Percentiles rank a stretch among this genome's conserved stretches.
phyloP scores from a whole-genome alignment of 176 grass and related monocot genomes.

The Zea luxurians region DNA sequence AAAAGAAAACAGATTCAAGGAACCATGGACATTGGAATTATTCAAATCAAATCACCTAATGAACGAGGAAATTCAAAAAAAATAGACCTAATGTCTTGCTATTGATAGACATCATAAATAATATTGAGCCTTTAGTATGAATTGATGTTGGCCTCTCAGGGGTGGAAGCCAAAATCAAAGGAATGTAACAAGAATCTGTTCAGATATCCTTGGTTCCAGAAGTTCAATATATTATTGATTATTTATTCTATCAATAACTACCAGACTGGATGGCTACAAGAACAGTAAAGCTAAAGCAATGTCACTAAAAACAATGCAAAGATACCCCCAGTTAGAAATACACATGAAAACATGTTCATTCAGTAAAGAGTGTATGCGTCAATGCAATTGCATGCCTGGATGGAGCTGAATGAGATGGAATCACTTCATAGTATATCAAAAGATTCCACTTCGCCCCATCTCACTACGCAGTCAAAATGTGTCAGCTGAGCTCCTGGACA shows the following conservation, averaged over 20 bases:
- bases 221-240: slow-evolving; percentile 3
- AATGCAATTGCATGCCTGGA: not conserved
- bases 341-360: not conserved
- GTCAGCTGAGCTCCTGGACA: not conserved
- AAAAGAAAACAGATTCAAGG: slow-evolving; percentile 6
- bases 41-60: slow-evolving; percentile 24
- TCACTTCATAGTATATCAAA: slow-evolving; percentile 12
- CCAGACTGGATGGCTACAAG: not conserved
- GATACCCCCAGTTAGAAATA: slow-evolving; percentile 14
- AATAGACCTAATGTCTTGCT: not conserved
- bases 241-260: slow-evolving; percentile 1
- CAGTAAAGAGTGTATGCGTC: not conserved
- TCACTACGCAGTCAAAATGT: not conserved
- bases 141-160: slow-evolving; percentile 24
- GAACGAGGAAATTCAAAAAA: not conserved
- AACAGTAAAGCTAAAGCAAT: not conserved
- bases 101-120: slow-evolving; percentile 20
- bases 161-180: not conserved
- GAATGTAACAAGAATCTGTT: slow-evolving; percentile 14
- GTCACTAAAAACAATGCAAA: slow-evolving; percentile 1
- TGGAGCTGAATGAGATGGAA: not conserved
- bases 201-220: slow-evolving; percentile 17
- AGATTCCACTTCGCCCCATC: not conserved
- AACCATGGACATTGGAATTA: slow-evolving; percentile 14
- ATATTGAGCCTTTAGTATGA: slow-evolving; percentile 2